phyloP scores from a whole-genome alignment of 2,329 filamentous ascomycete genomes.

The Aspergillus sojae region DNA sequence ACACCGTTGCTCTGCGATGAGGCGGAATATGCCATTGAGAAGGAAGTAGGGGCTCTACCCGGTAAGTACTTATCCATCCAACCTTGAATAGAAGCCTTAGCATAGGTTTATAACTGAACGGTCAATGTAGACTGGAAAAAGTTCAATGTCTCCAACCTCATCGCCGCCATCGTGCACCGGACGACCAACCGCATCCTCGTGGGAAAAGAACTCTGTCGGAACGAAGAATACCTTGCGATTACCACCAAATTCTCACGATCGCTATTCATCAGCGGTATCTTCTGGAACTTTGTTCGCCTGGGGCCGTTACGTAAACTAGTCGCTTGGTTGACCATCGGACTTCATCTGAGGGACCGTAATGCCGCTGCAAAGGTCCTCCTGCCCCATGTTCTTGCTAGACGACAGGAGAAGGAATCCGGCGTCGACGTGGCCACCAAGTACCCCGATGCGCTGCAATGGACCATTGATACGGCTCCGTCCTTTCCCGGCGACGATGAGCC shows the following conservation, averaged over 20 bases:
- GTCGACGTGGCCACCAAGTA: background rate
- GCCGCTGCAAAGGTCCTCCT: background rate
- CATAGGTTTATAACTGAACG: no score
- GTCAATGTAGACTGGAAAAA: background rate
- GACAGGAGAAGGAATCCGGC: background rate
- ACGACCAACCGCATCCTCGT: constrained; percentile 1
- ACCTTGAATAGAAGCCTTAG: no score
- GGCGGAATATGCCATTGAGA: no score
- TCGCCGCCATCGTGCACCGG: constrained; percentile 3
- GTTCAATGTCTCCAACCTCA: background rate
- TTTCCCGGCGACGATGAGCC: background rate
- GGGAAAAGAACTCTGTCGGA: background rate
- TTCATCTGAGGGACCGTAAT: background rate
- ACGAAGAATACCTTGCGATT: constrained; percentile 1
- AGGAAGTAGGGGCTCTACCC: no score
- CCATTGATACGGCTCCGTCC: background rate
- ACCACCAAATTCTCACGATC: background rate
- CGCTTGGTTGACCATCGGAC: background rate
- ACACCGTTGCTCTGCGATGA: no score
- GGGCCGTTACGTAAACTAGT: constrained; percentile 2
- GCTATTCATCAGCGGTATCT: constrained; percentile 2
- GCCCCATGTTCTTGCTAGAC: background rate
- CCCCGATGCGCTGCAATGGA: background rate
- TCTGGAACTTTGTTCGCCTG: constrained; percentile 4
- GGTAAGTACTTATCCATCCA: no score